Evolutionary conservation across 768 basidiomycete genomes (phyloP).

Genomic region (Ramaria sp.): DNA sequence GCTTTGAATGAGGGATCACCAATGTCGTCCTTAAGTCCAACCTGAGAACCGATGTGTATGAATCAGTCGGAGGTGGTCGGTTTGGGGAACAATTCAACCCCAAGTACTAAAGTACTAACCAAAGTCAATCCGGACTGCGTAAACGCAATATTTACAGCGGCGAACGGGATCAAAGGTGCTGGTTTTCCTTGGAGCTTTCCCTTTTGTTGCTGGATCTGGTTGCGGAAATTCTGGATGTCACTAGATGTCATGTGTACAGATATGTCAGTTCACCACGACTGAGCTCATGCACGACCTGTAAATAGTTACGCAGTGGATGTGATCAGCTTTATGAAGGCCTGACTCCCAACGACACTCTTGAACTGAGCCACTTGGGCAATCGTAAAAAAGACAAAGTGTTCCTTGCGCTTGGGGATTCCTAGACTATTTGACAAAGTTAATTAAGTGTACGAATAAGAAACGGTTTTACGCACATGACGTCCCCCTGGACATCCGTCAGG

Average conservation of each 20-base stretch:
- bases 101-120: not conserved
- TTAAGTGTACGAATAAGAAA: not conserved
- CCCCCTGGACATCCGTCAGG: slow-evolving; percentile 11
- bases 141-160: slow-evolving; percentile 43
- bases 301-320: slow-evolving; percentile 34
- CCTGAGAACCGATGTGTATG: slow-evolving; percentile 10
- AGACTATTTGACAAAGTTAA: slow-evolving; percentile 21
- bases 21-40: slow-evolving; percentile 30
- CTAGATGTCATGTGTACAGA: not conserved
- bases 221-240: not conserved
- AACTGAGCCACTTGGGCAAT: slow-evolving; percentile 35
- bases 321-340: slow-evolving; percentile 30
- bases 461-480: slow-evolving; percentile 9
- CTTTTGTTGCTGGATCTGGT: not conserved
- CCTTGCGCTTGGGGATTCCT: slow-evolving; percentile 44
- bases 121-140: slow-evolving; percentile 35
- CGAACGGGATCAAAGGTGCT: slow-evolving; percentile 26
- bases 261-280: not conserved
- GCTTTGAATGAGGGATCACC: slow-evolving; percentile 25
- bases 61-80: not conserved
- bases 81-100: not conserved
- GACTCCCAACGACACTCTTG: slow-evolving; percentile 25
- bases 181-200: slow-evolving; percentile 10
- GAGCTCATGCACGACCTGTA: not conserved
- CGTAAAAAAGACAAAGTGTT: slow-evolving; percentile 41